Evolutionary conservation across 78 protist genomes (phyloP), one percentile per base, ranked within the genome.

Genomic region (Dictyostelium citrinum): DNA sequence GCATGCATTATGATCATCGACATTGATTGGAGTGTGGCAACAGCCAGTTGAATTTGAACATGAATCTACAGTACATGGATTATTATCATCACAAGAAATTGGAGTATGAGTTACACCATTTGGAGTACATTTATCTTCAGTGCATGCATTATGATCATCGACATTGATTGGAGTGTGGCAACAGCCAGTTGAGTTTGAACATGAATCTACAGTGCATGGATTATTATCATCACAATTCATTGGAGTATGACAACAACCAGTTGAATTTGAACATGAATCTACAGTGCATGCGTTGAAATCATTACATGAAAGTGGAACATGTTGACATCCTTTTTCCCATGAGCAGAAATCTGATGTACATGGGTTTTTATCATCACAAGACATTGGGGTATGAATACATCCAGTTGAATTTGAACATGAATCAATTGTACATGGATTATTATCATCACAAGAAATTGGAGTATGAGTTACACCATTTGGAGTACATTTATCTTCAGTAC

Each of bases 1-100:
- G 45, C 92, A 88, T 2, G 80, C 46, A 24, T 88, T 81, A 22
- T 27, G 7, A 81, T 88, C 92, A 72, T 88, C 92, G 0, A 84
- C 79, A 70, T 22, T 24, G 1, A 43, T 43, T 58, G 75, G 71
- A 2, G 33, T 33, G 37, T 45, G 46, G 16, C 5, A 11, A 20
- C 49, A 33, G 31, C 72, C 84, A 5, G 7, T 60, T n/a, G 24
- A 2, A 14, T 24, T n/a, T 31, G 33, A 55, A 49, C 93, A 88
- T 0, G 67, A n/a, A 33, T 88, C 84, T 24, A 88, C 22, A 39
- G 85, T 61, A 61, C 75, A 58, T 81, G 24, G 33, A n/a, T 51
- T 81, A 20, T n/a, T 29, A 61, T 81, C 71, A 37, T 35, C 80
- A 41, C 91, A 85, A 12, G 67, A 0, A 20, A 27, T 2, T 58